Evolutionary conservation across 371 early-diverging fungal genomes (phyloP).

Genomic region (Capillidium rhysosporum): DNA sequence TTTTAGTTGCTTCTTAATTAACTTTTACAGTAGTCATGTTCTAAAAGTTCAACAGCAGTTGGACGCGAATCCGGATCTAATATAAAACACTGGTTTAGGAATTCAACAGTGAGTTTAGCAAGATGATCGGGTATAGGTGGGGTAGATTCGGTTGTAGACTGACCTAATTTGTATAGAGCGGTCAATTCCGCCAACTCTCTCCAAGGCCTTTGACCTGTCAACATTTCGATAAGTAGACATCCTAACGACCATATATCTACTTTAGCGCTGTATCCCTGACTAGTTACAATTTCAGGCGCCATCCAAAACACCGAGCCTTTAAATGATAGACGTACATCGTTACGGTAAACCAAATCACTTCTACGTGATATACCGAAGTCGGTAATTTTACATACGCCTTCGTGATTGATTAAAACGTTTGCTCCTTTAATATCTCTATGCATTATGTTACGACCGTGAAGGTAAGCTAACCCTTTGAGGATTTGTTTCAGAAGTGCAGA

Average conservation of each 20-base stretch:
- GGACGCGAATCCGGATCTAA: constrained; percentile 14
- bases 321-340: constrained; percentile 18
- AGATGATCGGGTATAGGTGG: constrained; percentile 49
- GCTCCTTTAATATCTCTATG: constrained; percentile 96
- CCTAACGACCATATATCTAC: constrained; percentile 57
- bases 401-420: constrained; percentile 80
- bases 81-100: constrained; percentile 41
- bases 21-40: background rate
- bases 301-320: constrained; percentile 61
- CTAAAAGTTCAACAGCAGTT: background rate
- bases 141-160: constrained; percentile 23
- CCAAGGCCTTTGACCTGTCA: constrained; percentile 78
- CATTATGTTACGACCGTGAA: constrained; percentile 88
- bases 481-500: constrained; percentile 78
- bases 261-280: constrained; percentile 53
- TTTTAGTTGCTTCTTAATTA: too few relatives aligned
- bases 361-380: constrained; percentile 96
- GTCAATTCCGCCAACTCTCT: constrained; percentile 35
- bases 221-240: constrained; percentile 78
- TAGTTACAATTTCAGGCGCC: constrained; percentile 85
- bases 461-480: constrained; percentile 76
- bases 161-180: constrained; percentile 28
- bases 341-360: constrained; percentile 11
- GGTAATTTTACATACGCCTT: constrained; percentile 89
- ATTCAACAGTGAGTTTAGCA: constrained; percentile 34